Base-by-base conservation (phyloP, 2,329 filamentous ascomycete genomes). In the Decorospora gaudefroyi region DNA sequence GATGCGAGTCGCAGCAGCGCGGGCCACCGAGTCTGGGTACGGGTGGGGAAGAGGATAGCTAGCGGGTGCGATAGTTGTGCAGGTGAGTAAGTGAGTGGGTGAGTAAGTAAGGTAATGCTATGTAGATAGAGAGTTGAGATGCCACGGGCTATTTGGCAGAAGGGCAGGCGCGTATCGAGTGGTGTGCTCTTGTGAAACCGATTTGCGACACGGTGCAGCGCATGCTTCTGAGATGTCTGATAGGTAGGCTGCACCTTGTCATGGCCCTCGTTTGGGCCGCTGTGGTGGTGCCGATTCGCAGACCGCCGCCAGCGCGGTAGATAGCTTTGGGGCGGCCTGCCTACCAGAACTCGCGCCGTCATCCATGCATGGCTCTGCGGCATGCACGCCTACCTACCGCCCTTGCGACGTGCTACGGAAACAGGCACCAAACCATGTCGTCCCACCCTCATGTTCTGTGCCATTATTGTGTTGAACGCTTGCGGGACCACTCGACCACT, bases 151-250 rank as follows among this genome's bases (percentile, higher is more conserved):
- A 51, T 65, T 57, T 57, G 51, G 53, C 52, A 51, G 43, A 51
- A 30, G 46, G 38, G 49, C 56, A 58, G 51, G 53, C 57, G 59
- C 57, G 53, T 54, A 57, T 54, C 43, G 47, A 41, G 22, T 41
- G 21, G 37, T 15, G n/a, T 38, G 39, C 51, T 22, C 25, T 53
- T 46, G 51, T 62, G 57, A 62, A 62, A 62, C 59, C 47, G 12
- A 53, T 51, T 51, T 62, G 59, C 54, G 51, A 62, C 56, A 55
- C 41, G 32, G 44, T 49, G 47, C 58, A 54, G 41, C 32, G 47
- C 51, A 60, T 47, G 53, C 49, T 42, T 48, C 38, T 53, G 30
- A 46, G 27, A 32, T 25, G 46, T 48, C 51, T 59, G 58, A 61
- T 59, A 57, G 55, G 46, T 49, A 39, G 27, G n/a, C 27, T 36